phyloP scores from a whole-genome alignment of 768 basidiomycete species.

The Podaxis sp. region DNA sequence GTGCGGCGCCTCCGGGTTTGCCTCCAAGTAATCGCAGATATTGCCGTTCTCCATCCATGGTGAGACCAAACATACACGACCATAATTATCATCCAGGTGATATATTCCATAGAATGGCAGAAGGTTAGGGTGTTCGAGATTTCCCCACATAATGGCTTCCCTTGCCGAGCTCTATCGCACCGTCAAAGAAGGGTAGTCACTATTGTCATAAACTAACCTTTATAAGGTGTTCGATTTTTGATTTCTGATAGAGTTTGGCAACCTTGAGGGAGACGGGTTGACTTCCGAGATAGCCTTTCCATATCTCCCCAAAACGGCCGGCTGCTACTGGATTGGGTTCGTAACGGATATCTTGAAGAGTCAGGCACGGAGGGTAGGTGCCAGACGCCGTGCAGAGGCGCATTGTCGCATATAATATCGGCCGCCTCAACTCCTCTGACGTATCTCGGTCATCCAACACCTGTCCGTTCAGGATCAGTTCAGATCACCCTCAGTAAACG shows the following conservation, averaged over 20 bases:
- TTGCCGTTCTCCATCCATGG: constrained; percentile 16
- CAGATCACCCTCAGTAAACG: background rate
- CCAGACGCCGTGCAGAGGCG: constrained; percentile 27
- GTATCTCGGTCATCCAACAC: background rate
- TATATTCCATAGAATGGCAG: constrained; percentile 15
- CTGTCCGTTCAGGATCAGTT: background rate
- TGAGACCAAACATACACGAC: constrained; percentile 10
- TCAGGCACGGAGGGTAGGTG: constrained; percentile 28
- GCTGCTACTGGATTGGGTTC: constrained; percentile 19
- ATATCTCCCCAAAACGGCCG: constrained; percentile 33
- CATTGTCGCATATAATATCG: background rate
- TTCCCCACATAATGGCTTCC: constrained; percentile 15
- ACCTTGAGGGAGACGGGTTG: constrained; percentile 27
- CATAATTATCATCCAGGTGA: background rate
- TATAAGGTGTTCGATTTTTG: constrained; percentile 18
- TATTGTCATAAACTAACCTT: constrained; percentile 20
- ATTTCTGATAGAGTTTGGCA: constrained; percentile 24
- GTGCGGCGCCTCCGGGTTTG: constrained; percentile 1
- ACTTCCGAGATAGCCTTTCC: constrained; percentile 22
- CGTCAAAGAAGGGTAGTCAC: background rate
- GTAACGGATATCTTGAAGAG: constrained; percentile 17
- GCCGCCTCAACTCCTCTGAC: background rate
- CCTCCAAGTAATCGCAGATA: constrained; percentile 7
- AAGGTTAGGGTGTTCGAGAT: constrained; percentile 9
- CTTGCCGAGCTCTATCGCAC: background rate